Evolutionary conservation across 257 asterid genomes (phyloP).

Genomic region (Cinchona pubescens): DNA sequence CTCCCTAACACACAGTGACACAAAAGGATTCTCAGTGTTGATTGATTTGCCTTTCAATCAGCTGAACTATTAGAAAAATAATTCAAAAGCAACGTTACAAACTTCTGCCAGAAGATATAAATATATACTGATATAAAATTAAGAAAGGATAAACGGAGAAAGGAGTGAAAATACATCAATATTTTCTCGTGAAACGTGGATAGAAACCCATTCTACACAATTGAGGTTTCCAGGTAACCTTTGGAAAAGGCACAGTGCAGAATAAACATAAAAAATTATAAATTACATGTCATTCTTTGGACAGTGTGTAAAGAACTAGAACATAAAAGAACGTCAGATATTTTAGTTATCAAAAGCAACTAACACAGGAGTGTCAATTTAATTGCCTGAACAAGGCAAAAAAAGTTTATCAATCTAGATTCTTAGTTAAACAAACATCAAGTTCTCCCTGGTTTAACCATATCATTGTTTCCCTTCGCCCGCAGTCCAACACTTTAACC

Average conservation of each 20-base stretch:
- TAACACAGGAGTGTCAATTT: background rate
- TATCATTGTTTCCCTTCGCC: background rate
- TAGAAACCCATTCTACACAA: background rate
- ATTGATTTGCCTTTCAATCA: background rate
- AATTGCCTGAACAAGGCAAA: background rate
- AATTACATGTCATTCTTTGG: background rate
- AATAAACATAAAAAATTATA: background rate
- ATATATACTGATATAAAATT: background rate
- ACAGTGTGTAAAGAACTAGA: background rate
- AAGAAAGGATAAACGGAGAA: background rate
- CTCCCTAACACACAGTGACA: constrained; percentile 53
- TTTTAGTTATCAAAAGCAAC: background rate
- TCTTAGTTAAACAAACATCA: background rate
- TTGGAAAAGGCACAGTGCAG: background rate
- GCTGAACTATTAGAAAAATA: background rate
- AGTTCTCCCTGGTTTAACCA: background rate
- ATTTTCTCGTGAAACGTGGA: background rate
- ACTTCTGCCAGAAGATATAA: background rate
- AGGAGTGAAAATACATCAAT: background rate
- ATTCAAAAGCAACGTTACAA: background rate
- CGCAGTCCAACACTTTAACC: background rate
- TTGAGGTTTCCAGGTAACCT: background rate
- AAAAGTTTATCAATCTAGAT: background rate
- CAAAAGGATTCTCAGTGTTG: background rate
- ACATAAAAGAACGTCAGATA: background rate